Evolutionary conservation across 2,329 filamentous ascomycete genomes (phyloP), one percentile per base, ranked within the genome.

Genomic region (Xylaria sp.): DNA sequence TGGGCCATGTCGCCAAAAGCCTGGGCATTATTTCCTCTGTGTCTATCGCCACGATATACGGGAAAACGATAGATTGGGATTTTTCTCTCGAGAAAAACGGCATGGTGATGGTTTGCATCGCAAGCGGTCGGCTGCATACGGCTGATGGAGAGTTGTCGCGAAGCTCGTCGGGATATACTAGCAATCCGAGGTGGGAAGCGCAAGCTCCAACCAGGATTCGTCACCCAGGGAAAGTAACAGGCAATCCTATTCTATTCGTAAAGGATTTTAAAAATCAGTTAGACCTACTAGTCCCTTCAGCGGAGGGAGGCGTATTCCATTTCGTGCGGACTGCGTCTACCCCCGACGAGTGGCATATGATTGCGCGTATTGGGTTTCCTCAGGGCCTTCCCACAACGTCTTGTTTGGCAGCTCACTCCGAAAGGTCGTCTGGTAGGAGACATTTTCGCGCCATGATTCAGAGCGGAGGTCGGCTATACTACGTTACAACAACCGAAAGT

Each of bases 341-440:
- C 35, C 65, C 62, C n/a, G 56, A 64, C 47, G 64, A 70, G 47
- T 69, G 65, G 67, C 65, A 66, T 31, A 68, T 69, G 64, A 66
- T 68, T 60, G 67, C 61, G 28, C 62, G 64, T 37, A 57, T 68
- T 57, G 25, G 15, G 45, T 65, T 70, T 47, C 65, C 64, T 47
- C 51, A 55, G 17, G 53, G 62, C 21, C 49, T 63, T 31, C 65
- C 65, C 45, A 40, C 51, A n/a, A 64, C 62, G 6, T 60, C 67
- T 15, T 69, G 68, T 67, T 53, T 70, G 33, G 61, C 60, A 37
- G 51, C 63, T 38, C 14, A 46, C 35, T 2, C 2, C 14, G 3
- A 9, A 1, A 11, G 2, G 11, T 3, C 15, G 47, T 37, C n/a
- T 9, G 17, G 17, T 47, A 14, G 12, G 2, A 53, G 21, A 28